These are phyloP conservation scores for Fraxinus anomala DNA, from an alignment of 257 asterid genomes.

Conservation along the genomic window DNA sequence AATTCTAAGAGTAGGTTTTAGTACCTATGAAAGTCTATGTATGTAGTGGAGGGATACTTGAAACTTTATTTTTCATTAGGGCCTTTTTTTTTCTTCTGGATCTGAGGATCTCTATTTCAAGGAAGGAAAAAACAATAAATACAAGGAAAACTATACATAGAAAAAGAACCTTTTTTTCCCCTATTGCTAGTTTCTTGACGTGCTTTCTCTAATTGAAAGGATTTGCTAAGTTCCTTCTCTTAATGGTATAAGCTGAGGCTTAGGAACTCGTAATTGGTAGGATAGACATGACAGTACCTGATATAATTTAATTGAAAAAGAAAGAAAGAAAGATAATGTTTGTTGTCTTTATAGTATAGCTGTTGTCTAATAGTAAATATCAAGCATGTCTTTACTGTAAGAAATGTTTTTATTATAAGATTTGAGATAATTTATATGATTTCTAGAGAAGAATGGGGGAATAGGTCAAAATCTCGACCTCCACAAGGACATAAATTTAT, in stretches of 20 bases:
- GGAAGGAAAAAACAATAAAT: constrained; percentile 2
- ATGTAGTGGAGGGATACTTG: constrained; percentile 41
- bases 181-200: background rate
- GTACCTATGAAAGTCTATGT: constrained; percentile 34
- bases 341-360: no score
- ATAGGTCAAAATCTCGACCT: no score
- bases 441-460: no score
- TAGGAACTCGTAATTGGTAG: background rate
- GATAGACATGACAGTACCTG: background rate
- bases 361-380: no score
- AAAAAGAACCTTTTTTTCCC: background rate
- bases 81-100: constrained; percentile 14
- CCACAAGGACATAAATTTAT: no score
- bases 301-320: background rate
- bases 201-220: background rate
- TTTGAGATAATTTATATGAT: no score
- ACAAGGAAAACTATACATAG: background rate
- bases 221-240: background rate
- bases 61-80: constrained; percentile 34
- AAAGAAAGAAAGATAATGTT: background rate
- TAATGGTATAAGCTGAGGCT: background rate
- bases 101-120: background rate
- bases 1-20: constrained; percentile 47
- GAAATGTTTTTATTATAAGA: no score
- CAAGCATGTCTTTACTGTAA: no score